Evolutionary conservation across 2,329 filamentous ascomycete genomes (phyloP), one percentile per base, ranked within the genome.

Genomic region (Bretziella fagacearum): DNA sequence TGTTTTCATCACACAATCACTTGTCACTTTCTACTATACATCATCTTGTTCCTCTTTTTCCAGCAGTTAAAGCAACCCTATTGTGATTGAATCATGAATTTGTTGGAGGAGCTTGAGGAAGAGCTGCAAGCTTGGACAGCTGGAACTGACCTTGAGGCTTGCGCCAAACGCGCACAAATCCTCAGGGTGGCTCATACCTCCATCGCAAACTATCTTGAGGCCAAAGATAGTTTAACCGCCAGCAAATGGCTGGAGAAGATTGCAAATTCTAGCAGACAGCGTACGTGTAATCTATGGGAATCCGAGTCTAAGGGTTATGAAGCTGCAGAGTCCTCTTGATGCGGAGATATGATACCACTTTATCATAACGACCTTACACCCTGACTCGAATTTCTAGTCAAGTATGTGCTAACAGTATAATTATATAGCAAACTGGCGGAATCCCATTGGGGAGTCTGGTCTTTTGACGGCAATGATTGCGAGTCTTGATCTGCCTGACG

Each of bases 221-320:
- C 32, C 11, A 13, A 25, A 18, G 25, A 49, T 17, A 15, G 25
- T 23, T n/a, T 29, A 13, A 22, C 40, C 11, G 47, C 47, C 11
- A 33, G 35, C 13, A 23, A 27, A 20, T 42, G 44, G 37, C 35
- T 49, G n/a, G 27, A 49, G 22, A 42, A 45, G 15, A 20, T 49
- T 27, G 47, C 47, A 6, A 43, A 49, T 37, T 44, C 43, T 8
- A 46, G 47, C 29, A 49, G 47, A 49, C 47, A 49, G 32, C 42
- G 47, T 49, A 49, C 7, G 40, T 47, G 15, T 47, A 25, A 26
- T 18, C 10, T n/a, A n/a, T n/a, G n/a, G n/a, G n/a, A n/a, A n/a
- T n/a, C n/a, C n/a, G n/a, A n/a, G n/a, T n/a, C n/a, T n/a, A n/a
- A n/a, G n/a, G 15, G 35, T 39, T 20, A 22, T 11, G 18, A 22